Base-by-base conservation (phyloP, 805 yeast genomes). In the Yamadazyma sp. region DNA sequence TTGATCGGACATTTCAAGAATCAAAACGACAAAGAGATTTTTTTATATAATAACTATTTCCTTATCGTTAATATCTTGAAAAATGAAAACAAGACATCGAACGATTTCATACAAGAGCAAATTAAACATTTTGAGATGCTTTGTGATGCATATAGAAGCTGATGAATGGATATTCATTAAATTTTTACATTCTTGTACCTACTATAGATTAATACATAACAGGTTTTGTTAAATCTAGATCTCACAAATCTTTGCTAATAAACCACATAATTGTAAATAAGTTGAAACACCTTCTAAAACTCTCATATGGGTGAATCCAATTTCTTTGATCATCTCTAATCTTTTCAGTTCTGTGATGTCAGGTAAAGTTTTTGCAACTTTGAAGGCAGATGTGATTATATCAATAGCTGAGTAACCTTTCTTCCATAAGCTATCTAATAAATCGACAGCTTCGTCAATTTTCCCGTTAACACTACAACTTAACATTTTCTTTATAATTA, bases 321-420 rank as follows among this genome's bases (percentile, higher is more conserved):
- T 86, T 48, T 85, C 88, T 53, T 80, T 80, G 45, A 93, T 81
- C 53, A 83, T 74, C 40, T 83, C 91, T 41, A 93, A 66, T 44
- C 95, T 65, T 37, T 68, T 70, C 33, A 70, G 71, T 54, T 93
- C 98, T 27, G 69, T 72, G 7, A 86, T 64, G 13, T 78, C 81
- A 7, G 73, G 78, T 40, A 93, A 52, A 2, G 82, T 76, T 60
- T 89, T 91, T 18, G 87, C 76, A 7, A 93, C 98, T 44, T 86
- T 76, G 64, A 93, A 93, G 51, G 89, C 78, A 36, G 95, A 88
- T 1, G 95, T 81, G 4, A 89, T 87, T 27, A 93, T 86, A 60
- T 93, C 98, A 18, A 87, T 85, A 0, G 96, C 93, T 10, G 91
- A 80, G 57, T 91, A 93, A 5, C 98, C 98, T 53, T 86, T 86